phyloP scores from a whole-genome alignment of 1,284 basidiomycete genomes.

The Naganishia albida region DNA sequence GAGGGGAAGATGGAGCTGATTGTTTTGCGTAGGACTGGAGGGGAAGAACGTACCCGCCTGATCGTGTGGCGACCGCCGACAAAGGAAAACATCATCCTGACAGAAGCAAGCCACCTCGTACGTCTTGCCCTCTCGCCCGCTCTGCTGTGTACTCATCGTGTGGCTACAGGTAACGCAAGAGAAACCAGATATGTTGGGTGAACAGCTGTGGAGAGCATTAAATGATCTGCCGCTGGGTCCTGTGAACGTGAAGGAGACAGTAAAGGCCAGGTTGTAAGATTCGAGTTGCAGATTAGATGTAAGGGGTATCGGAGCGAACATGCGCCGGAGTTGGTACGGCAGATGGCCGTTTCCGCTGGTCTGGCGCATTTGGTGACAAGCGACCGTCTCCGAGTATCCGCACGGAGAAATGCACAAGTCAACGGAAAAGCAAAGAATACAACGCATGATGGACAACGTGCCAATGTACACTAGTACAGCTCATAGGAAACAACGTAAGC shows the following conservation, averaged over 20 bases:
- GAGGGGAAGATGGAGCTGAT: not conserved
- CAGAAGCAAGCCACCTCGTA: constrained; percentile 45
- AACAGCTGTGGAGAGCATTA: constrained; percentile 43
- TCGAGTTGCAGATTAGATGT: not conserved
- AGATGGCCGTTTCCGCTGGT: no score
- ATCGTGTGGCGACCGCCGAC: constrained; percentile 45
- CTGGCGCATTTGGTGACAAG: no score
- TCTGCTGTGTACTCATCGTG: not conserved
- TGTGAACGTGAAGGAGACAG: constrained; percentile 12
- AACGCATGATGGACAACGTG: no score
- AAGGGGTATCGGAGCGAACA: not conserved
- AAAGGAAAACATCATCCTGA: constrained; percentile 41
- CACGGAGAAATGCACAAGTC: no score
- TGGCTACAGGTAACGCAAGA: constrained; percentile 44
- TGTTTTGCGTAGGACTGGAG: constrained; percentile 37
- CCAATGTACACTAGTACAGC: no score
- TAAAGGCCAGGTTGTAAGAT: constrained; percentile 33
- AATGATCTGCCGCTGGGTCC: constrained; percentile 33
- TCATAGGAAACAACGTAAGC: no score
- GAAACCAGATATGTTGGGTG: constrained; percentile 41
- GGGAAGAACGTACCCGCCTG: constrained; percentile 38
- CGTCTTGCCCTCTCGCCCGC: constrained; percentile 16
- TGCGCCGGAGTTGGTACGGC: not conserved
- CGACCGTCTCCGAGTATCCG: no score
- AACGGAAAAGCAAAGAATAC: no score